Evolutionary conservation across 2,329 filamentous ascomycete genomes (phyloP).

Genomic region (Tolypocladium tropicale): DNA sequence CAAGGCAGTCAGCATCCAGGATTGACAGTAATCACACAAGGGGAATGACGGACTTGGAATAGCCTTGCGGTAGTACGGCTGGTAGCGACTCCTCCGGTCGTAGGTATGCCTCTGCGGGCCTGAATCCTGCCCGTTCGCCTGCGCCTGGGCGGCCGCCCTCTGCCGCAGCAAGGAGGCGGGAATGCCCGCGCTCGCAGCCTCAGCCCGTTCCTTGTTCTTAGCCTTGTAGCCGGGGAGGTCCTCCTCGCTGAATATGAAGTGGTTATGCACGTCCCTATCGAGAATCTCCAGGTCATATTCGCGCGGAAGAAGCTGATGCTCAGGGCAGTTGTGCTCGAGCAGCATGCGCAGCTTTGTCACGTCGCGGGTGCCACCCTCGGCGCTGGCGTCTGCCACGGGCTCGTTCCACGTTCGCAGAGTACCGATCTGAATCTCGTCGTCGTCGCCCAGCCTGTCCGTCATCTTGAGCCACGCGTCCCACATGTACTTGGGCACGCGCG

Average conservation of each 20-base stretch:
- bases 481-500: conserved; percentile 67
- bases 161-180: conserved; percentile 44
- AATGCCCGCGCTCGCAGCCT: conserved; percentile 47
- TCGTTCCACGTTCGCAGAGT: conserved; percentile 55
- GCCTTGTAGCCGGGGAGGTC: conserved; percentile 55
- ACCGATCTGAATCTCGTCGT: conserved; percentile 73
- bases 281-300: conserved; percentile 75
- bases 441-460: conserved; percentile 55
- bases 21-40: background rate
- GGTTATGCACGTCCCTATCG: conserved; percentile 60
- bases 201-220: conserved; percentile 41
- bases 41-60: conserved; percentile 55
- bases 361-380: conserved; percentile 26
- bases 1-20: conserved; percentile 10
- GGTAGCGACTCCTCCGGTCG: conserved; percentile 32
- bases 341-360: conserved; percentile 47
- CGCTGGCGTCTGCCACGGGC: conserved; percentile 39
- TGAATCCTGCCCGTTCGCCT: background rate
- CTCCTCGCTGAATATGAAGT: conserved; percentile 88
- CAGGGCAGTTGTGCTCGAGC: conserved; percentile 50
- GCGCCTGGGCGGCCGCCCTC: conserved; percentile 11
- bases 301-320: conserved; percentile 69
- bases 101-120: conserved; percentile 30
- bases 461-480: conserved; percentile 64
- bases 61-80: conserved; percentile 58